A percentile compares a stretch with the other conserved stretches of the same genome.
These are phyloP conservation scores for Buxus sempervirens DNA, from an alignment of 164 flowering plant genomes.

Conservation along the genomic window DNA sequence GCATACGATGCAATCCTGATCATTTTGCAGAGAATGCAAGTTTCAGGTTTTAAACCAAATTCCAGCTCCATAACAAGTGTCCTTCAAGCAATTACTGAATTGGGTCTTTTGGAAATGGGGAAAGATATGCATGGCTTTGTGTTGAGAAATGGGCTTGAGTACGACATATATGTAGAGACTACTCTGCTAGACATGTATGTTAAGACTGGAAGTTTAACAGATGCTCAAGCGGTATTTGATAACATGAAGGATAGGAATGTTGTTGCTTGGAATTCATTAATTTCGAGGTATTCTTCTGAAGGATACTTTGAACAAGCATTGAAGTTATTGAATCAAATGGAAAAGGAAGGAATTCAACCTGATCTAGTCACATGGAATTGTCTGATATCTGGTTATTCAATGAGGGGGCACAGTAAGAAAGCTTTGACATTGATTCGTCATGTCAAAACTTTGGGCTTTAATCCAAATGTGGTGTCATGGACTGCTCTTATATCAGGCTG, in stretches of 20 bases:
- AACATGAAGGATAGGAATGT: constrained; percentile 39
- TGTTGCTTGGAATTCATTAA: constrained; percentile 59
- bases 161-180: constrained; percentile 50
- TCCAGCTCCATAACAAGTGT: constrained; percentile 44
- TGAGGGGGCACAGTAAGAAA: constrained; percentile 44
- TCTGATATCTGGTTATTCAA: constrained; percentile 54
- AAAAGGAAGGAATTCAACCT: constrained; percentile 44
- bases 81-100: constrained; percentile 51
- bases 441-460: constrained; percentile 37
- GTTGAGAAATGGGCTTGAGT: constrained; percentile 43
- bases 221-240: constrained; percentile 40
- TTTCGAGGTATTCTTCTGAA: constrained; percentile 51
- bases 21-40: constrained; percentile 42
- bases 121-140: constrained; percentile 57
- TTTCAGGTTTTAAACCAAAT: constrained; percentile 41
- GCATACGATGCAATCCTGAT: constrained; percentile 29
- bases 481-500: constrained; percentile 67
- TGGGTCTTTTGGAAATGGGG: constrained; percentile 32
- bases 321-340: constrained; percentile 38
- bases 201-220: constrained; percentile 36
- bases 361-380: constrained; percentile 62
- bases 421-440: constrained; percentile 40
- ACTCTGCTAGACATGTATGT: constrained; percentile 69
- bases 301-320: constrained; percentile 43
- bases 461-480: constrained; percentile 69